Evolutionary conservation across 1,284 basidiomycete genomes (phyloP).

Genomic region (Heterobasidion annosum): DNA sequence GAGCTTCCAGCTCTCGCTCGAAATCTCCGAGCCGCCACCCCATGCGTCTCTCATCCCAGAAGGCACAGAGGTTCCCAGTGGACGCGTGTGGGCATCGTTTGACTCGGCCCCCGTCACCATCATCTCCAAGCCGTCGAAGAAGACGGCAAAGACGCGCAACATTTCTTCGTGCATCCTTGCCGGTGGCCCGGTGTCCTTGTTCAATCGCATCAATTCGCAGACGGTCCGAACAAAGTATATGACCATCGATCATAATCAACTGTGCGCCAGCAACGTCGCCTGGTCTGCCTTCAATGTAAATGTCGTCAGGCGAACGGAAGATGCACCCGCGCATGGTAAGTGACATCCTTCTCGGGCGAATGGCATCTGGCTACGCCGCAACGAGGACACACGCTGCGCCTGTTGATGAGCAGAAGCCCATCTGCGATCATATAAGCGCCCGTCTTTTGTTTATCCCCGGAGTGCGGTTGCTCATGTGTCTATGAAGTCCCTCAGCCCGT

Average conservation of each 20-base stretch:
- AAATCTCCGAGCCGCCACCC: constrained; percentile 64
- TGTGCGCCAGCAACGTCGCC: constrained; percentile 79
- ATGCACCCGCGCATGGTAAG: constrained; percentile 50
- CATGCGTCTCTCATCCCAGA: constrained; percentile 36
- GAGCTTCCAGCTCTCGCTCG: constrained; percentile 79
- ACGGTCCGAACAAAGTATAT: constrained; percentile 96
- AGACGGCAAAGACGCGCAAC: constrained; percentile 92
- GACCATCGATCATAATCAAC: constrained; percentile 78
- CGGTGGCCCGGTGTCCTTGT: constrained; percentile 87
- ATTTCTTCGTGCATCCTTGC: constrained; percentile 87
- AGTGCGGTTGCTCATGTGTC: too few relatives aligned
- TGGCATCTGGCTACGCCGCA: constrained; percentile 33
- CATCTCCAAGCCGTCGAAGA: constrained; percentile 96
- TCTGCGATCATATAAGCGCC: too few relatives aligned
- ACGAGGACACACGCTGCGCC: neutral
- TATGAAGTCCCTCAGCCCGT: constrained; percentile 55
- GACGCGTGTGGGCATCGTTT: constrained; percentile 84
- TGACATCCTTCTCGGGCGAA: constrained; percentile 20
- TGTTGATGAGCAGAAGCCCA: too few relatives aligned
- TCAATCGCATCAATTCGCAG: constrained; percentile 95
- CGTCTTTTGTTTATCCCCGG: too few relatives aligned
- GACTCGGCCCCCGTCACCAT: constrained; percentile 87
- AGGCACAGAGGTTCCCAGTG: constrained; percentile 38
- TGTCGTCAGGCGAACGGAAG: constrained; percentile 59
- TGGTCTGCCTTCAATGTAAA: constrained; percentile 95